Conservation (phyloP, 768 basidiomycete genomes). For the Ramaria rubella region DNA sequence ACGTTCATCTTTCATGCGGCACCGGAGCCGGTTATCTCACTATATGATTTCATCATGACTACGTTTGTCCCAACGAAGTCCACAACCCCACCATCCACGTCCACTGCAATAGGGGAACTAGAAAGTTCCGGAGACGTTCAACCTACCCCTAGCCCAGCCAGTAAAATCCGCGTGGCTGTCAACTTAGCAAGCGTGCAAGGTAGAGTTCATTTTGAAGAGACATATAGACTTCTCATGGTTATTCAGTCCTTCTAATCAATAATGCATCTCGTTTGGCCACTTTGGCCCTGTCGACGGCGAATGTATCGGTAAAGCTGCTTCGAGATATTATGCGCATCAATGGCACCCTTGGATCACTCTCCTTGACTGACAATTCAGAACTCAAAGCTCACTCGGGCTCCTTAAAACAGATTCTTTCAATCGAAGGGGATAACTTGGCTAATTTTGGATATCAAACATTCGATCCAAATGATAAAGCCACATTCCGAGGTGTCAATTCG, state of each 20-base stretch:
- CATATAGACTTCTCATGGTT: not conserved
- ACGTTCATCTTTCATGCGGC: slow-evolving; percentile 85
- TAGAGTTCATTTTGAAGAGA: slow-evolving; percentile 26
- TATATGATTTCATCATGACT: slow-evolving; percentile 97
- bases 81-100: slow-evolving; percentile 6
- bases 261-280: slow-evolving; percentile 69
- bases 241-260: slow-evolving; percentile 70
- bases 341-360: slow-evolving; percentile 77
- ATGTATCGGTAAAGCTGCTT: slow-evolving; percentile 70
- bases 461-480: slow-evolving; percentile 59
- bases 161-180: slow-evolving; percentile 74
- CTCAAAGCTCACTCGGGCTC: slow-evolving; percentile 45
- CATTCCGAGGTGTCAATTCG: slow-evolving; percentile 76
- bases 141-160: slow-evolving; percentile 17
- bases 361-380: slow-evolving; percentile 67
- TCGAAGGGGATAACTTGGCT: slow-evolving; percentile 90
- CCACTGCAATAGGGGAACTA: slow-evolving; percentile 9
- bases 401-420: slow-evolving; percentile 84
- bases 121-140: slow-evolving; percentile 2
- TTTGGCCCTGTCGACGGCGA: slow-evolving; percentile 82
- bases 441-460: slow-evolving; percentile 92
- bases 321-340: slow-evolving; percentile 69
- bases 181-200: slow-evolving; percentile 82
- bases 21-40: slow-evolving; percentile 81
- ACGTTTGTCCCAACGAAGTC: slow-evolving; percentile 68